Base-by-base conservation (phyloP, 208 protist genomes). In the Leishmania major region DNA sequence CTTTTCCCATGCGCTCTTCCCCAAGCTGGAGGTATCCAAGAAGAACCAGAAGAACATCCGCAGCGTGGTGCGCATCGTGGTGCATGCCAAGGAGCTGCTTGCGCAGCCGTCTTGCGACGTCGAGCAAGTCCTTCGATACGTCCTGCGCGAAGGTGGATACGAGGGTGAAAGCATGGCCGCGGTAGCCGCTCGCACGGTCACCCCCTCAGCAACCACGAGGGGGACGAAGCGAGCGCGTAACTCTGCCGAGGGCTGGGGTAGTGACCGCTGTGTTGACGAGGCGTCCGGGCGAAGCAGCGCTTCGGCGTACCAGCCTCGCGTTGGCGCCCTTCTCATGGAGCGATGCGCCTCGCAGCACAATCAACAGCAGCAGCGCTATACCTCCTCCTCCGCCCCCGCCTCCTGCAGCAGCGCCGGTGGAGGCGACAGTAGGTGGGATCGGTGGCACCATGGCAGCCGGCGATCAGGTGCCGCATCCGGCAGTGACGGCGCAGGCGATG, bases 141-240 rank as follows among this genome's bases (percentile, higher is more conserved):
- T 94, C 45, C 78, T 85, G 45, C 81, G 80, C n/a, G 85, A 91
- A 25, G 88, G 82, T 28, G 90, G 90, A 22, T 94, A 89, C 82
- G 88, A 94, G 53, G 77, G 78, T 6, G 87, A 84, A 35, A 89
- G 72, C 69, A 75, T 51, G 49, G 60, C 49, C 57, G 47, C 79
- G 10, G 75, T 82, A 40, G 78, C 53, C n/a, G 72, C 75, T 11
- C 75, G 84, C 57, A 76, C 81, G 0, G 5, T 37, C 10, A 51
- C 35, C 47, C 70, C 81, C n/a, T 25, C 81, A 28, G 43, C 22
- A 47, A 15, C 49, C 37, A 43, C 11, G 28, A 76, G 43, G 31
- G 57, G 53, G 28, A 43, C 55, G 59, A 70, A 60, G 67, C 43
- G 47, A 28, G 40, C 59, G 73, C 80, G 74, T 78, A 43, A 62